Base-by-base conservation (phyloP, 192 early-diverging fungal species). In the Coemansia sp. region DNA sequence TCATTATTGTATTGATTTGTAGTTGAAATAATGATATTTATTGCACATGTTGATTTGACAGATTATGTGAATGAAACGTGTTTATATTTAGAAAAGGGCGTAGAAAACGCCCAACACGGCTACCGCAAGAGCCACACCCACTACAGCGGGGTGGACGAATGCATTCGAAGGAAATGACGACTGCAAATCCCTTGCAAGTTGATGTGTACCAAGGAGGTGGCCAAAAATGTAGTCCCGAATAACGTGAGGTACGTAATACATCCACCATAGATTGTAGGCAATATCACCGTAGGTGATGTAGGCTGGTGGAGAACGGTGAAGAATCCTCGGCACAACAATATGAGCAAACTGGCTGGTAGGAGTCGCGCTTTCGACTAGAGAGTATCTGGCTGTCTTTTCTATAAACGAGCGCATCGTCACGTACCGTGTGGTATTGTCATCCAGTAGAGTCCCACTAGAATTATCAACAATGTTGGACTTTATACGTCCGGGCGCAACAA, bases 401-500 rank as follows among this genome's bases (percentile, higher is more conserved):
- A 89, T 84, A 34, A 66, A 70, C 13, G 77, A 69, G 33, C 72
- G 36, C 3, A 83, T 81, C 6, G 75, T 71, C 19, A 63, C 54
- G 45, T 86, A 88, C 34, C 81, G 57, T 17, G 85, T 83, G 21
- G 68, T 69, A 33, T 69, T 72, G 21, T 90, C 71, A 27, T 90
- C 71, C 29, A 51, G 17, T 6, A 81, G 72, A 4, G 62, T 48
- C 10, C 60, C 63, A 8, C 63, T 61, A 37, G 73, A 70, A 27
- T 85, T 51, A 29, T 76, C 73, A 31, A 82, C 87, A 59, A 92
- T 71, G 63, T 92, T 87, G 61, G 89, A 92, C 60, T 72, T 85
- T 63, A 90, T 87, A 0, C 76, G 85, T 35, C 89, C 89, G 8
- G 89, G 89, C 1, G 86, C 85, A 34, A 91, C 66, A 33, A 89